These are phyloP conservation scores for Stylosanthes scabra DNA, from an alignment of 331 rosid genomes.

Conservation along the genomic window DNA sequence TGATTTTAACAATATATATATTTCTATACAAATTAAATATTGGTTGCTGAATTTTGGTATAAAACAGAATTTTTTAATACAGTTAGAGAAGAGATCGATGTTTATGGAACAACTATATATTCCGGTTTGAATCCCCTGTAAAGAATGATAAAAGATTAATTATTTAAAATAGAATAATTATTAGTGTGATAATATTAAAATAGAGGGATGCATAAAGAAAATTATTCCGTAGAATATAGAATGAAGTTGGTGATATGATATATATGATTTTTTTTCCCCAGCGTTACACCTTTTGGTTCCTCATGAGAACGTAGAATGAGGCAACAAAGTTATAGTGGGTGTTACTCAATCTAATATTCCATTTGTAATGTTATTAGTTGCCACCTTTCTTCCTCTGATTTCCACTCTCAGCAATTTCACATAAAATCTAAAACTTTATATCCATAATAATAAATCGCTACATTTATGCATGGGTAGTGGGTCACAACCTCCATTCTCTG, in stretches of 20 bases:
- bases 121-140: no score
- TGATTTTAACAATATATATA: no score
- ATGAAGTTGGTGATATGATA: not conserved
- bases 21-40: no score
- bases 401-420: not conserved
- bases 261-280: not conserved
- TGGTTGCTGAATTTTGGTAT: no score
- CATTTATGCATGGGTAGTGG: constrained; percentile 1
- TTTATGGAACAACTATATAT: no score
- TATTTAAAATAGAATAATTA: no score
- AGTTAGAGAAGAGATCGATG: no score
- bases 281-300: not conserved
- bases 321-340: constrained; percentile 20
- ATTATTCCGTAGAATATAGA: no score
- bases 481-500: not conserved
- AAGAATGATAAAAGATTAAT: no score
- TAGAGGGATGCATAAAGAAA: no score
- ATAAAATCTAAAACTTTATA: not conserved
- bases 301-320: not conserved
- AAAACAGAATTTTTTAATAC: no score
- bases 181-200: no score
- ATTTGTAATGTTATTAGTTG: not conserved
- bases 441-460: not conserved
- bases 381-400: not conserved
- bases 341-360: constrained; percentile 39